Evolutionary conservation across 2,329 filamentous ascomycete species (phyloP).

Genomic region (Microcera coccophila): DNA sequence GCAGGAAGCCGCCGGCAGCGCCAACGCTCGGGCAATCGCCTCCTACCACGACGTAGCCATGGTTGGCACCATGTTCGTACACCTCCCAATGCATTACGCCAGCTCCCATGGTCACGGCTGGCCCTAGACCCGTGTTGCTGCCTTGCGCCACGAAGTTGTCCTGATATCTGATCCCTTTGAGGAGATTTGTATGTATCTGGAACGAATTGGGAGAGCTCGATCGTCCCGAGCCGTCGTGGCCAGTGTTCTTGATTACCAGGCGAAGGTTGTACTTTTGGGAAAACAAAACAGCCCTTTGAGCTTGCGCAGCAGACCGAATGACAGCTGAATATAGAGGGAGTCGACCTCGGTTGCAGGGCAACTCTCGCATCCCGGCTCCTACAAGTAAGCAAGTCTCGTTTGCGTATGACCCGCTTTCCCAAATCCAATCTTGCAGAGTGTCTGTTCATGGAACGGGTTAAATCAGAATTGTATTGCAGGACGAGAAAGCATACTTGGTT

Average conservation of each 20-base stretch:
- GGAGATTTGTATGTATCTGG: conserved; percentile 37
- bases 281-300: conserved; percentile 34
- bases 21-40: conserved; percentile 56
- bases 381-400: conserved; percentile 38
- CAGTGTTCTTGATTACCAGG: conserved; percentile 33
- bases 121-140: conserved; percentile 42
- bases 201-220: conserved; percentile 40
- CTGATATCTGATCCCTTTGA: no score
- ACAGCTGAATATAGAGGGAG: no score
- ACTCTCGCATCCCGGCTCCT: conserved; percentile 42
- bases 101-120: conserved; percentile 51
- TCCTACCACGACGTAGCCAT: conserved; percentile 48
- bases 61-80: conserved; percentile 39
- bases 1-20: conserved; percentile 55
- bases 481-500: background rate
- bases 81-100: conserved; percentile 49
- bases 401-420: conserved; percentile 37
- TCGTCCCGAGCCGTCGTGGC: conserved; percentile 32
- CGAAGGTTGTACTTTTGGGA: conserved; percentile 36
- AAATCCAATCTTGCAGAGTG: conserved; percentile 30
- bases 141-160: conserved; percentile 40
- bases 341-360: no score
- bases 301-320: conserved; percentile 26
- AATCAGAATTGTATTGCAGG: background rate
- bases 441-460: background rate